Base-by-base conservation (phyloP, 2,329 filamentous ascomycete species). In the Penicillium palitans region DNA sequence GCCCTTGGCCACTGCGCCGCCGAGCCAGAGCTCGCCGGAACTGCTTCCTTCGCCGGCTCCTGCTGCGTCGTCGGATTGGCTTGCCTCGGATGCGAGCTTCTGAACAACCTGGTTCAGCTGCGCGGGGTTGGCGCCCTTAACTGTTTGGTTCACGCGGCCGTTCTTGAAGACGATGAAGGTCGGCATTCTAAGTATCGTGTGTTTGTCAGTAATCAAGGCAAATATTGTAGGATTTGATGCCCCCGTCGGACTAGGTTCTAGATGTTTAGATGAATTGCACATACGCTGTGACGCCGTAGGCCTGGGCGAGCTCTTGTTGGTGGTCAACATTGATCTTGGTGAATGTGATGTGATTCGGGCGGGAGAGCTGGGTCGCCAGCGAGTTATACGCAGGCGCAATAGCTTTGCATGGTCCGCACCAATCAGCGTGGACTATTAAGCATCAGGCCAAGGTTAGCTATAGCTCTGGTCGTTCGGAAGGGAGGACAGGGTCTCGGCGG, bases 111-210 rank as follows among this genome's bases (percentile, higher is more conserved):
- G 80, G 68, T 87, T 86, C 17, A 98, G 85, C 69, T 87, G 87
- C 57, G 81, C 77, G 15, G 85, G 83, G 72, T 96, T 86, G 49
- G 90, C 90, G 45, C 92, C 93, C 71, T 85, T 82, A 60, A 95
- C 84, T 68, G 85, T 88, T 52, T 89, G 84, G 47, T 86, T 83
- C 57, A 87, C 79, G 62, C 85, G 81, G 66, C 87, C 88, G 70
- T 89, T 83, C 68, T 89, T 88, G 80, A 91, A 96, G 69, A 97
- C 83, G 70, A 98, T 84, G 75, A 98, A 96, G n/a, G 93, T 96
- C 9, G 95, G 95, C 58, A 66, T 66, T 48, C 66, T 66, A 51
- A 17, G 40, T 72, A 93, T 93, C 63, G 83, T 84, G 37, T n/a
- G 35, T 10, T 25, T 35, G 40, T 59, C 39, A 58, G 57, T 59